phyloP scores from a whole-genome alignment of 768 basidiomycete species.

The Hydnum rufescens region DNA sequence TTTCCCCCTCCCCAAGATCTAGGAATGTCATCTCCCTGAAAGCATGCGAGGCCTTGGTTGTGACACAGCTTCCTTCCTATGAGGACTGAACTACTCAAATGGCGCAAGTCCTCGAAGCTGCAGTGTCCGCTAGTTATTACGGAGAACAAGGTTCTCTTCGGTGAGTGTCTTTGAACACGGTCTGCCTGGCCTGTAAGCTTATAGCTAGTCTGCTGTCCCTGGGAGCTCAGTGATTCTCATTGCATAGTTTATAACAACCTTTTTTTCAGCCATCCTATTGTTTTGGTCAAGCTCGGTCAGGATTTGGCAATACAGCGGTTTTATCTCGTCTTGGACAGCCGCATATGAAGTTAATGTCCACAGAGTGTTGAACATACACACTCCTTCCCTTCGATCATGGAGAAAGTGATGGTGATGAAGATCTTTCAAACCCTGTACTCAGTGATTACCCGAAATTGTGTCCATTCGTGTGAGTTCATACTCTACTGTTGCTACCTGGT shows the following conservation, averaged over 20 bases:
- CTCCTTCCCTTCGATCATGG: constrained; percentile 86
- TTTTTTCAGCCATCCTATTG: constrained; percentile 79
- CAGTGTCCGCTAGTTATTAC: constrained; percentile 74
- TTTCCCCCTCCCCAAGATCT: constrained; percentile 28
- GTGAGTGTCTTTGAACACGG: constrained; percentile 20
- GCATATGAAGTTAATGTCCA: constrained; percentile 91
- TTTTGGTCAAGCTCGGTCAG: constrained; percentile 66
- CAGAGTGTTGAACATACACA: constrained; percentile 87
- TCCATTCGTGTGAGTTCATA: constrained; percentile 1
- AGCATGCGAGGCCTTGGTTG: constrained; percentile 91
- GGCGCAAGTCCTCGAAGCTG: constrained; percentile 78
- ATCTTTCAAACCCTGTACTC: constrained; percentile 66
- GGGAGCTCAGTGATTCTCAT: constrained; percentile 86
- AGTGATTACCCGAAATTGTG: constrained; percentile 20
- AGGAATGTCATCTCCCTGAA: constrained; percentile 85
- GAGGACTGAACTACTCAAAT: constrained; percentile 88
- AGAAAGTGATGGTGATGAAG: constrained; percentile 69
- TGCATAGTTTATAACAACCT: constrained; percentile 96
- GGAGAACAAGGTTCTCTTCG: constrained; percentile 58
- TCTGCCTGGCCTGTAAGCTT: constrained; percentile 11
- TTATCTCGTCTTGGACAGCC: constrained; percentile 26
- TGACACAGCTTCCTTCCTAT: constrained; percentile 91
- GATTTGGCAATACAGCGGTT: constrained; percentile 8
- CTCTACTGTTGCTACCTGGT: background rate
- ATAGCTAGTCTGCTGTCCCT: constrained; percentile 49